Conservation (phyloP, 768 basidiomycete genomes). For the Pleurotus platypus region DNA sequence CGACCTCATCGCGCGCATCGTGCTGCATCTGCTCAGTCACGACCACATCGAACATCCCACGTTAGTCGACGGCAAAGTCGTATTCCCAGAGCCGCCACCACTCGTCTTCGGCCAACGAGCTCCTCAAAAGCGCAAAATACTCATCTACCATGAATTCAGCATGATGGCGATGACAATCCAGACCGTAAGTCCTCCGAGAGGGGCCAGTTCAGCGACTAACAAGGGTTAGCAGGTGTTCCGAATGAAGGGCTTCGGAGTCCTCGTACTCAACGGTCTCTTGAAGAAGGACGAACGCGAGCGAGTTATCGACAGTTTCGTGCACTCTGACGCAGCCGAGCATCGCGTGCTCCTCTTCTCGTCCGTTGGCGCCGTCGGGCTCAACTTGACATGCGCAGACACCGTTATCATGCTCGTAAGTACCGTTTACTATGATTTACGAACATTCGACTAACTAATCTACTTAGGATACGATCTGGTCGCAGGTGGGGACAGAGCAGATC, state of each 20-base stretch:
- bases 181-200: not conserved
- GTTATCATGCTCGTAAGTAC: slow-evolving; percentile 1
- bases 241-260: not conserved
- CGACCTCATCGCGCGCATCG: not conserved
- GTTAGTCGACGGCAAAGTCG: not conserved
- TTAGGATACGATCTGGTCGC: slow-evolving; percentile 6
- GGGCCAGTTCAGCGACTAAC: not conserved
- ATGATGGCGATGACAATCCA: too few species aligned
- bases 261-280: not conserved
- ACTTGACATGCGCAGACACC: not conserved
- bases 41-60: not conserved
- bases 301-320: not conserved
- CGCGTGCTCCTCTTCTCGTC: slow-evolving; percentile 7
- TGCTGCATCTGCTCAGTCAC: not conserved
- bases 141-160: too few species aligned
- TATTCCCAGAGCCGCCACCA: not conserved
- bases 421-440: not conserved
- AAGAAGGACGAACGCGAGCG: not conserved
- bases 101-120: not conserved
- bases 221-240: not conserved
- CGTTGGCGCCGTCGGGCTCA: not conserved
- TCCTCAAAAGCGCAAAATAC: too few species aligned
- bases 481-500: not conserved
- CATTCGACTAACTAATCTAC: not conserved
- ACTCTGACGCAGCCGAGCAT: not conserved